Evolutionary conservation across 441 rosid genomes (phyloP), one percentile per base, ranked within the genome.

Genomic region (Mallotus japonicus): DNA sequence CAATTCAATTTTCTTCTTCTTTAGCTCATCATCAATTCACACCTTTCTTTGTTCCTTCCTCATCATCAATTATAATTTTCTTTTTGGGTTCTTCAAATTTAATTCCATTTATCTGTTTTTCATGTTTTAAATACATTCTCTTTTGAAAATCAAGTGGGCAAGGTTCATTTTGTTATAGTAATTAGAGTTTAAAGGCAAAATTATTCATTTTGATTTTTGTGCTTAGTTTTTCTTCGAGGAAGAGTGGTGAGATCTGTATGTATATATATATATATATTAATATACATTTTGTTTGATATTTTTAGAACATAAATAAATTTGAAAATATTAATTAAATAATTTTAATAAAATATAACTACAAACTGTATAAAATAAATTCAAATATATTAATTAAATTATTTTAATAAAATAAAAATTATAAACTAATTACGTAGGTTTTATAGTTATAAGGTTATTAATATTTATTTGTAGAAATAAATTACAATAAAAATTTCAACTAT

Each of bases 1-100:
- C 46, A 55, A 13, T 46, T 59, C 85, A 83, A 6, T 62, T 76
- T 46, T 75, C 79, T n/a, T 7, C 78, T 46, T 64, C 59, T 66
- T 77, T 70, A 24, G 7, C 76, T 46, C 65, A 67, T 62, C 82
- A 71, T 64, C 47, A 66, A 13, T 75, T 80, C 32, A 22, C 70
- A 53, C 49, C 53, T 78, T 71, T 50, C 75, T 32, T 71, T 70
- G 73, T 76, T 76, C 56, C 82, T 24, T 69, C 79, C 57, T 63
- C 83, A 15, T 76, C 61, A 32, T 79, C 86, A 37, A 37, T 37
- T 37, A 6, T 37, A 37, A 37, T 37, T 37, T 37, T 37, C 2
- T 34, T 34, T 34, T 58, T 57, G 66, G 65, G 72, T 42, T 47
- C 51, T 50, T 44, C 9, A 63, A 58, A 74, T 67, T 49, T 15